Evolutionary conservation across 2,329 filamentous ascomycete species (phyloP), one percentile per base, ranked within the genome.

Genomic region (Phaeosphaeriaceae sp.): DNA sequence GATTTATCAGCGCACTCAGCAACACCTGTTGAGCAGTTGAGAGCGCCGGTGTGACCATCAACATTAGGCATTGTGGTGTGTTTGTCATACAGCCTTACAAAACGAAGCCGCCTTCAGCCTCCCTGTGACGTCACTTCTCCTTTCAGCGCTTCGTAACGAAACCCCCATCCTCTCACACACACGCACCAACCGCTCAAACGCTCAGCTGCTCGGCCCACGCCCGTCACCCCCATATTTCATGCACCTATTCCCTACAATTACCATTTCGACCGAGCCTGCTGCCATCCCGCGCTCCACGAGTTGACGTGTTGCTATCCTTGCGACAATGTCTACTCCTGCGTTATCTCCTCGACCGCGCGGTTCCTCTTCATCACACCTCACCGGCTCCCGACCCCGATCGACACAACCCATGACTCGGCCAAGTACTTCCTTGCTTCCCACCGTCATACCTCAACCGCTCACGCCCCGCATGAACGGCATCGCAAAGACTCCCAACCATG

Each of bases 301-400:
- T 23, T 44, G 41, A 51, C 50, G 52, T 44, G 46, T 42, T 43
- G 23, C 41, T 37, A 44, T 32, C 43, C 36, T 33, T 38, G 42
- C 50, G 42, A 56, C 52, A 26, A 73, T 73, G 70, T 68, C 69
- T n/a, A 70, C 66, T 29, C 68, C 69, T 54, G 66, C 58, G n/a
- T 42, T 71, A n/a, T 69, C 68, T 28, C 62, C 66, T 30, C 47
- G 69, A 53, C 65, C 61, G 29, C 60, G 65, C 53, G 69, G 69
- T 38, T 40, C 61, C 6, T 66, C 68, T 40, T 54, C 63, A 41
- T 44, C 60, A 9, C 58, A 63, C 42, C 52, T 60, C 21, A 51
- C 66, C 4, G 52, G 54, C 30, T 55, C 66, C 40, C 60, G 67
- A 40, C 56, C 67, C 42, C 56, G 61, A 48, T 63, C 67, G 30